A percentile compares a stretch with the other conserved stretches of the same genome.
Evolutionary conservation across 768 basidiomycete genomes (phyloP).

Genomic region (Terana coerulea): DNA sequence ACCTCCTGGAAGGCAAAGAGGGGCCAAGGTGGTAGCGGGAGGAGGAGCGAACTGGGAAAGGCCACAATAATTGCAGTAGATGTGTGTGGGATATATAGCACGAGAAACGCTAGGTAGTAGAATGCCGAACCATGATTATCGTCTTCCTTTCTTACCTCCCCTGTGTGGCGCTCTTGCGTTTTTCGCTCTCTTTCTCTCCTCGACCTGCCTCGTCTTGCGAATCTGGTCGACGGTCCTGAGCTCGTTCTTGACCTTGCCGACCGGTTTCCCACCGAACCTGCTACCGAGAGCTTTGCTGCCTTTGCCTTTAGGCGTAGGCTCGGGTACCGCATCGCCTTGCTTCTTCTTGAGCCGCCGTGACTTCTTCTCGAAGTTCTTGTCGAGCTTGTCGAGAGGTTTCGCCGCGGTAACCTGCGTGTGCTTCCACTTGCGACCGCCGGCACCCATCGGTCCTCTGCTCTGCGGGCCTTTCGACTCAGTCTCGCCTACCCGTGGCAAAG

Average conservation of each 20-base stretch:
- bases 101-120: neutral
- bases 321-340: conserved; percentile 31
- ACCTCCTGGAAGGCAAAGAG: conserved; percentile 57
- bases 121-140: conserved; percentile 17
- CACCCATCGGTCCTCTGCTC: conserved; percentile 20
- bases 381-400: conserved; percentile 76
- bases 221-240: conserved; percentile 88
- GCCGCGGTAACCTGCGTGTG: conserved; percentile 62
- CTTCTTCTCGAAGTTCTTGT: conserved; percentile 73
- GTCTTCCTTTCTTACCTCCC: conserved; percentile 38
- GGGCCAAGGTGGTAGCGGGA: conserved; percentile 52
- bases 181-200: conserved; percentile 68
- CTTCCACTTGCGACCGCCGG: conserved; percentile 61
- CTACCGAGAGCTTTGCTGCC: conserved; percentile 32
- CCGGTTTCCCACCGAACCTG: conserved; percentile 56
- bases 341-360: conserved; percentile 58
- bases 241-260: conserved; percentile 70
- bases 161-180: conserved; percentile 63
- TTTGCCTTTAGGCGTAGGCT: conserved; percentile 17
- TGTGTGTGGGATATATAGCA: conserved; percentile 1
- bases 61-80: conserved; percentile 31
- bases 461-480: conserved; percentile 47
- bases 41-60: conserved; percentile 82
- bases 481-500: conserved; percentile 81
- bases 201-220: conserved; percentile 62